These are phyloP conservation scores for Astragalus glycyphyllos DNA, from an alignment of 306 rosid species.

Conservation along the genomic window DNA sequence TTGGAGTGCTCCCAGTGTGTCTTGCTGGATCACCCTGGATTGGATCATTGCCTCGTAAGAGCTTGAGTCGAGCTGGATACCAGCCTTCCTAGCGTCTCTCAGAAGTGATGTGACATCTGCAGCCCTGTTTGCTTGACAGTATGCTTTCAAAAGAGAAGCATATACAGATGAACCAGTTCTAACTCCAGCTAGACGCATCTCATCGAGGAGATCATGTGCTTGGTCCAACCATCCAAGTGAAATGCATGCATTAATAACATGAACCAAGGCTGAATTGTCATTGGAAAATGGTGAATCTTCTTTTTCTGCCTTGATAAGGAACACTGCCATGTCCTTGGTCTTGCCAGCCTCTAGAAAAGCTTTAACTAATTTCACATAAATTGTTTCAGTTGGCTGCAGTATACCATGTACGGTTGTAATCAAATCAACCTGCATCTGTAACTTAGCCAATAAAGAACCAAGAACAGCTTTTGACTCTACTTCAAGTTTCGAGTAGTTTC, in stretches of 20 bases:
- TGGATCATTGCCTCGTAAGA: slow-evolving; percentile 78
- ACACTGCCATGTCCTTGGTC: slow-evolving; percentile 76
- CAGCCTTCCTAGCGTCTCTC: slow-evolving; percentile 83
- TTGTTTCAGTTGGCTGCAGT: slow-evolving; percentile 77
- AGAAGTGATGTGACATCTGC: slow-evolving; percentile 68
- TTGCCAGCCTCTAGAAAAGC: slow-evolving; percentile 76
- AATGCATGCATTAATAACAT: slow-evolving; percentile 80
- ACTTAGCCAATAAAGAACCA: slow-evolving; percentile 57
- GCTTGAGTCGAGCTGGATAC: slow-evolving; percentile 81
- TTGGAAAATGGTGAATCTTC: slow-evolving; percentile 76
- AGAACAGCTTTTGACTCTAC: slow-evolving; percentile 65
- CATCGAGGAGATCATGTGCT: slow-evolving; percentile 92
- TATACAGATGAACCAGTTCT: slow-evolving; percentile 68
- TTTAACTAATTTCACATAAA: slow-evolving; percentile 78
- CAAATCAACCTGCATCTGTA: slow-evolving; percentile 70
- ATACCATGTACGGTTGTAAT: slow-evolving; percentile 71
- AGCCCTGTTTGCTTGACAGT: slow-evolving; percentile 69
- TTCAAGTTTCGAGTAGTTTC: slow-evolving; percentile 62
- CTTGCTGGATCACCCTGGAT: slow-evolving; percentile 74
- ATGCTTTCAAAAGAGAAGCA: slow-evolving; percentile 78
- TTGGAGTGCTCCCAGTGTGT: slow-evolving; percentile 75
- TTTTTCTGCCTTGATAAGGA: slow-evolving; percentile 73
- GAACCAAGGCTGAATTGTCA: slow-evolving; percentile 74
- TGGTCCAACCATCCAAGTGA: slow-evolving; percentile 87
- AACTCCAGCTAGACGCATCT: slow-evolving; percentile 83